These are phyloP conservation scores for Tylopilus orsonianus DNA, from an alignment of 1,284 basidiomycete species.

Conservation along the genomic window DNA sequence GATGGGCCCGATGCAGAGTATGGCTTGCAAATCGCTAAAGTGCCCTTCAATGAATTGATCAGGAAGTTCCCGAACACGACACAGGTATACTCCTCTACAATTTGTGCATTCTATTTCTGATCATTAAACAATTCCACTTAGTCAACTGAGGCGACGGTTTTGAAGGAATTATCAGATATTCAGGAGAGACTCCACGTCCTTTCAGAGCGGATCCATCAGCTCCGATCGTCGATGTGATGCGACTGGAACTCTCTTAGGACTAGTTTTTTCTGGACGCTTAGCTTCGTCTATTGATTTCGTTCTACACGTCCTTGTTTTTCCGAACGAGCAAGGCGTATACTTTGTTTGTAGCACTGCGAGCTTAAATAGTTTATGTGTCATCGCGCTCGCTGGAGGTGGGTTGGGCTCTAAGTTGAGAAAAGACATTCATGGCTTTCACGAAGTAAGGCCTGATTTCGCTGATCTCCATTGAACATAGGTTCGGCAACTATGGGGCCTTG, in stretches of 20 bases:
- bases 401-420: slow-evolving; percentile 43
- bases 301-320: not conserved
- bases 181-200: slow-evolving; percentile 57
- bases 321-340: not conserved
- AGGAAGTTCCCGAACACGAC: slow-evolving; percentile 76
- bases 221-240: slow-evolving; percentile 14
- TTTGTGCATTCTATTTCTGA: slow-evolving; percentile 6
- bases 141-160: slow-evolving; percentile 71
- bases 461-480: slow-evolving; percentile 88
- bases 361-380: slow-evolving; percentile 6
- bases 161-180: slow-evolving; percentile 63
- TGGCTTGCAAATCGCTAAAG: slow-evolving; percentile 69
- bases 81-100: slow-evolving; percentile 49
- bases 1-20: slow-evolving; percentile 54
- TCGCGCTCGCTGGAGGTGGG: slow-evolving; percentile 14
- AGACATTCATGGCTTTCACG: slow-evolving; percentile 75
- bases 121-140: slow-evolving; percentile 29
- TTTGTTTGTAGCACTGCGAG: not conserved
- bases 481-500: slow-evolving; percentile 60
- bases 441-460: slow-evolving; percentile 92
- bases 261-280: not conserved
- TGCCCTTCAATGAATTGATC: slow-evolving; percentile 74
- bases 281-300: not conserved
- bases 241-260: not conserved
- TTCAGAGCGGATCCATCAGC: slow-evolving; percentile 48